These are phyloP conservation scores for Hysterium pulicare DNA, from an alignment of 2,329 filamentous ascomycete species.

Conservation along the genomic window DNA sequence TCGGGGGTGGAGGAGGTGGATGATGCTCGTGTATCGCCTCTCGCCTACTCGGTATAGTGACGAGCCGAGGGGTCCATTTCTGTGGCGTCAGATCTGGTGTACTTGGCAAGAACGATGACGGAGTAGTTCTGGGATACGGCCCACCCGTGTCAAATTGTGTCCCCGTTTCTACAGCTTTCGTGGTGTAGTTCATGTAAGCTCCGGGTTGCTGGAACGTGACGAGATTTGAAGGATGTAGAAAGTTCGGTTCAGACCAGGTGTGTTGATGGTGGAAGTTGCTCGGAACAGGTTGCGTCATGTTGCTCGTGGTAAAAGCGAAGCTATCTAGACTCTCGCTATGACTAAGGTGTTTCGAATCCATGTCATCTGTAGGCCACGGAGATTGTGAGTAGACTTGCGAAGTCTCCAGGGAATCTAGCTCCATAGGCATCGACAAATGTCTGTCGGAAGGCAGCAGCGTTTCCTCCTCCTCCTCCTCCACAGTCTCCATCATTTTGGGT, in stretches of 20 bases:
- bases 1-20: slow-evolving; percentile 1
- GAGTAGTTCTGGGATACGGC: neutral
- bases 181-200: slow-evolving; percentile 5
- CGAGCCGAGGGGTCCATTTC: neutral
- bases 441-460: neutral
- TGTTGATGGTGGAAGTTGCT: neutral
- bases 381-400: neutral
- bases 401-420: neutral
- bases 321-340: neutral
- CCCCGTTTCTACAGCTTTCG: neutral
- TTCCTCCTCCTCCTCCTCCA: slow-evolving; percentile 8
- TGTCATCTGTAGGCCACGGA: neutral
- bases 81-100: neutral
- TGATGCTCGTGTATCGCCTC: neutral
- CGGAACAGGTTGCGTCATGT: neutral
- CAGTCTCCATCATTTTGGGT: slow-evolving; percentile 12
- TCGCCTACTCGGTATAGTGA: slow-evolving; percentile 1
- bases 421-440: neutral
- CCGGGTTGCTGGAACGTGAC: slow-evolving; percentile 6
- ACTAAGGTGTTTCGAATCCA: neutral
- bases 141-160: neutral
- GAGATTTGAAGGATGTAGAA: neutral
- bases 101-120: neutral
- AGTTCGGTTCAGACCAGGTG: neutral
- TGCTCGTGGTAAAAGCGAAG: neutral